phyloP scores from a whole-genome alignment of 345 rosid genomes.

The Eucalyptus marginata region DNA sequence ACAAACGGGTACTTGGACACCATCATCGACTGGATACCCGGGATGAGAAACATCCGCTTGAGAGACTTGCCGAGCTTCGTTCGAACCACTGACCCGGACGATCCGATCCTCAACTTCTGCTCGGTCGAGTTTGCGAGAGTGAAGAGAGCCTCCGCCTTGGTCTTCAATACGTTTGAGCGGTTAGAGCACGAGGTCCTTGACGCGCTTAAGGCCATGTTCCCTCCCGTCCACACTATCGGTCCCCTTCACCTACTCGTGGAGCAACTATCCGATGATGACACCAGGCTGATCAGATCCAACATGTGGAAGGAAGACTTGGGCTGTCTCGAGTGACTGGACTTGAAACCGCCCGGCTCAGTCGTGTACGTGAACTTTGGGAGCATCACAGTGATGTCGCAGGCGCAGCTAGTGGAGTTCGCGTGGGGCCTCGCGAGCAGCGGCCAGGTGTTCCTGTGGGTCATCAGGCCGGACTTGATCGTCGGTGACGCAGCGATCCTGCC shows the following conservation, averaged over 20 bases:
- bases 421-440: slow-evolving; percentile 55
- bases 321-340: slow-evolving; percentile 38
- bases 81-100: slow-evolving; percentile 22
- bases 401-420: slow-evolving; percentile 41
- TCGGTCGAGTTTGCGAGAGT: slow-evolving; percentile 1
- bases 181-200: slow-evolving; percentile 24
- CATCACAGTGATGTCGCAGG: slow-evolving; percentile 28
- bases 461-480: slow-evolving; percentile 37
- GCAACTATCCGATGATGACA: not conserved
- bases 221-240: slow-evolving; percentile 32
- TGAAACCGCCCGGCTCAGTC: slow-evolving; percentile 26
- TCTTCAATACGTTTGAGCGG: slow-evolving; percentile 31
- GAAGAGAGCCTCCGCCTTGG: slow-evolving; percentile 22
- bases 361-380: slow-evolving; percentile 58
- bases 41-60: slow-evolving; percentile 22
- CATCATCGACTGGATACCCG: slow-evolving; percentile 27
- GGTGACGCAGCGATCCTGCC: slow-evolving; percentile 31
- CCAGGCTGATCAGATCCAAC: slow-evolving; percentile 14
- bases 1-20: slow-evolving; percentile 35
- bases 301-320: slow-evolving; percentile 43
- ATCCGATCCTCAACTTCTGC: slow-evolving; percentile 1
- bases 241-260: slow-evolving; percentile 20
- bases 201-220: slow-evolving; percentile 12
- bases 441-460: slow-evolving; percentile 39
- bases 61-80: slow-evolving; percentile 30